Evolutionary conservation across 2,329 filamentous ascomycete genomes (phyloP).

Genomic region (Decorospora gaudefroyi): DNA sequence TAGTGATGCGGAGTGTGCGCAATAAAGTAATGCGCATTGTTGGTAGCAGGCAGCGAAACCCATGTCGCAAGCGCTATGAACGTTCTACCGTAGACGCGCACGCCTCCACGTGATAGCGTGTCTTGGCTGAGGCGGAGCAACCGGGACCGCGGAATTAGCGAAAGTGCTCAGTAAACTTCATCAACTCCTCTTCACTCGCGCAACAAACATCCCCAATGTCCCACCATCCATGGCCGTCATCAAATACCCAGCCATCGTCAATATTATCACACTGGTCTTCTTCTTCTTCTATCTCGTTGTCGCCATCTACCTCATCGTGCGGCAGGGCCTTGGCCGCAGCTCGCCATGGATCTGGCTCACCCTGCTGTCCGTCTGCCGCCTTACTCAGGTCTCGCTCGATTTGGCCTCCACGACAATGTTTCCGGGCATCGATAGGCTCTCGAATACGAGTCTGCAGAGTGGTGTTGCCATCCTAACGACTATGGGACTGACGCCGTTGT

Average conservation of each 20-base stretch:
- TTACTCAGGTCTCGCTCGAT: constrained; percentile 44
- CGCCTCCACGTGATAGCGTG: constrained; percentile 13
- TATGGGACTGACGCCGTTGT: constrained; percentile 43
- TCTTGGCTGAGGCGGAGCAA: constrained; percentile 15
- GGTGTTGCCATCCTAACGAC: constrained; percentile 46
- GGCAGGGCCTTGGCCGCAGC: constrained; percentile 42
- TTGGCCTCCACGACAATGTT: constrained; percentile 41
- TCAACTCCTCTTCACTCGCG: too few relatives aligned
- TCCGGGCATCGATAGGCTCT: constrained; percentile 18
- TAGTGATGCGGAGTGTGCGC: constrained; percentile 6
- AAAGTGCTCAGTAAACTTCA: constrained; percentile 3
- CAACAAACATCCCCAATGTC: constrained; percentile 24
- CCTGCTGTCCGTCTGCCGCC: constrained; percentile 39
- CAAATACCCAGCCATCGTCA: constrained; percentile 38
- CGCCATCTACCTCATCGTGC: constrained; percentile 35
- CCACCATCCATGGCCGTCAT: constrained; percentile 27
- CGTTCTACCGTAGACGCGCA: neutral
- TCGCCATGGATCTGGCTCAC: constrained; percentile 44
- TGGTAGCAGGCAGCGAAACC: neutral
- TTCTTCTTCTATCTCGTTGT: constrained; percentile 40
- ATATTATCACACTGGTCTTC: constrained; percentile 41
- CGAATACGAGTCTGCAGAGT: constrained; percentile 39
- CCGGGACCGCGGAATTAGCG: constrained; percentile 16
- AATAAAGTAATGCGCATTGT: too few relatives aligned
- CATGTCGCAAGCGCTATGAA: neutral